Conservation (phyloP, 2,329 filamentous ascomycete species). For the Pyrenophora seminiperda region DNA sequence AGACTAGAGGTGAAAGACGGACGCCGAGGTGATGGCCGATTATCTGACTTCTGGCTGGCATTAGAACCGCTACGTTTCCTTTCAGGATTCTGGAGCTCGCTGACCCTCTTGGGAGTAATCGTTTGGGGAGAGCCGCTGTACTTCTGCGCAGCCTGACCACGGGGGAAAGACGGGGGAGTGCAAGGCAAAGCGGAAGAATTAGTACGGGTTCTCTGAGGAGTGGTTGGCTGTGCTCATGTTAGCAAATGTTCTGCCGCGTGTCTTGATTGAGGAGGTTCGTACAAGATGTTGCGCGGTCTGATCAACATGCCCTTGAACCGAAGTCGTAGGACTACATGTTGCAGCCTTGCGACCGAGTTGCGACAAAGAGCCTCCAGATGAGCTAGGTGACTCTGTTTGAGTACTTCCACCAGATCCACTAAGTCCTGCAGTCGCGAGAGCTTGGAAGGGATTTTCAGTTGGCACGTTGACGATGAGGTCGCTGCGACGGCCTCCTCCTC, state of each 20-base stretch:
- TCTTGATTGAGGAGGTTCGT: conserved; percentile 7
- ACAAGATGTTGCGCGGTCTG: conserved; percentile 15
- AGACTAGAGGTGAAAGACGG: conserved; percentile 8
- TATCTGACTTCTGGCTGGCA: conserved; percentile 5
- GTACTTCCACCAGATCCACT: conserved; percentile 15
- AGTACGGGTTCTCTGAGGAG: conserved; percentile 9
- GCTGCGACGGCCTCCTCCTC: neutral
- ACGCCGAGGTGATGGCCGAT: conserved; percentile 4
- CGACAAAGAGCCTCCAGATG: conserved; percentile 19
- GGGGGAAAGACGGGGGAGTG: neutral
- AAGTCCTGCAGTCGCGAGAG: conserved; percentile 6
- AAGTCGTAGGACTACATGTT: neutral
- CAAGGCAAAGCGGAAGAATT: neutral
- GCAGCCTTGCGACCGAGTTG: conserved; percentile 1
- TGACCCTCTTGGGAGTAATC: neutral
- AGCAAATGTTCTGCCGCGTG: neutral
- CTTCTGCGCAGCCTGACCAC: neutral
- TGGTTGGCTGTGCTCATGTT: conserved; percentile 2
- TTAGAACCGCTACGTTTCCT: conserved; percentile 9
- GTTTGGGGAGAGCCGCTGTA: conserved; percentile 12
- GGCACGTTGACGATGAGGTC: conserved; percentile 4
- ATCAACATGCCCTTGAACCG: conserved; percentile 5
- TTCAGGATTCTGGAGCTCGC: neutral
- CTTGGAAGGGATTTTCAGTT: conserved; percentile 8
- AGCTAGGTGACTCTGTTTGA: conserved; percentile 15